Conservation (phyloP, 257 asterid genomes). For the Anisodus tanguticus region DNA sequence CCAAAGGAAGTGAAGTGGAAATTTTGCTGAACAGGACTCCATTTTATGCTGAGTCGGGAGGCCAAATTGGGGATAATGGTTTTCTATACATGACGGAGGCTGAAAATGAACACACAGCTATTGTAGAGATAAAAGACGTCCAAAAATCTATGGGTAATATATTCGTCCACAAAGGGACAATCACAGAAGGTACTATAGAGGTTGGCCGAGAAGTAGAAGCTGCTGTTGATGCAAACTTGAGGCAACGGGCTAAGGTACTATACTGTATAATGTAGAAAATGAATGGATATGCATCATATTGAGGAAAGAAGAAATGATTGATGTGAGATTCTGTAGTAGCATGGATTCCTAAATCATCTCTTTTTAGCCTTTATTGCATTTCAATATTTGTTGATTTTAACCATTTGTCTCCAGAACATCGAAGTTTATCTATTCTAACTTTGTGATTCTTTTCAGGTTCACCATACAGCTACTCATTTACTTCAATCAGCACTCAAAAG, state of each 20-base stretch:
- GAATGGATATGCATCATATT: constrained; percentile 6
- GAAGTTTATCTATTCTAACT: constrained; percentile 20
- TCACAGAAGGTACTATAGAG: constrained; percentile 65
- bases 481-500: constrained; percentile 93
- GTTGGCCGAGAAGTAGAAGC: constrained; percentile 89
- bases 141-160: constrained; percentile 75
- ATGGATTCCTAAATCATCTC: constrained; percentile 8
- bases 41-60: constrained; percentile 96
- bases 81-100: constrained; percentile 52
- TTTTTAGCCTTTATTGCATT: neutral
- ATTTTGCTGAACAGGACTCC: constrained; percentile 85
- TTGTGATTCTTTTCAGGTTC: constrained; percentile 59
- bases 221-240: constrained; percentile 72
- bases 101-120: constrained; percentile 53
- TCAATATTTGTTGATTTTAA: constrained; percentile 22
- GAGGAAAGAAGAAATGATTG: neutral
- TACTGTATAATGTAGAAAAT: constrained; percentile 9
- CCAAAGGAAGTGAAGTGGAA: constrained; percentile 88
- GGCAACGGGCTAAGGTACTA: constrained; percentile 89
- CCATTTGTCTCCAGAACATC: neutral
- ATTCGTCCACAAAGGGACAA: constrained; percentile 83
- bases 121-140: constrained; percentile 74
- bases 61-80: constrained; percentile 92
- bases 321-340: constrained; percentile 12
- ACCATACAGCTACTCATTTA: constrained; percentile 95